These are phyloP conservation scores for Nitzschia palea DNA, from an alignment of 108 stramenopile species.

Conservation along the genomic window DNA sequence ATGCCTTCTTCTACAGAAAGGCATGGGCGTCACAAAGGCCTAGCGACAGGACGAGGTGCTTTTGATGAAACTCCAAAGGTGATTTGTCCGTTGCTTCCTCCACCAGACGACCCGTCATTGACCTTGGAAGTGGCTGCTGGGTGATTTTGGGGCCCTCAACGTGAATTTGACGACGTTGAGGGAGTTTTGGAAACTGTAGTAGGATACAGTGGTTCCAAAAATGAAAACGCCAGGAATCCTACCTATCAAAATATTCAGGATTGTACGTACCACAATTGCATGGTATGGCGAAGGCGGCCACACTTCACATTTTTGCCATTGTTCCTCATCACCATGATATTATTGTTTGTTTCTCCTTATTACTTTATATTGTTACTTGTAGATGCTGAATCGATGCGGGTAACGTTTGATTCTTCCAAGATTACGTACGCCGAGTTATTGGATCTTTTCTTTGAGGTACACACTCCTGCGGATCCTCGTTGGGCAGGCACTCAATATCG, in stretches of 20 bases:
- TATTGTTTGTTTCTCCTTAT: not conserved
- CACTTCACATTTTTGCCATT: no score
- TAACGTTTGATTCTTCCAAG: slow-evolving; percentile 27
- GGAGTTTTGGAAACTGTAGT: slow-evolving; percentile 39
- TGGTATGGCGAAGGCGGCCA: not conserved
- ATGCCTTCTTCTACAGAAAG: no score
- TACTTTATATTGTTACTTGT: not conserved
- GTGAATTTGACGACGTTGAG: slow-evolving; percentile 41
- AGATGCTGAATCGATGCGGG: slow-evolving; percentile 43
- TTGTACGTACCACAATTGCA: slow-evolving; percentile 12
- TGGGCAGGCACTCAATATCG: slow-evolving; percentile 42
- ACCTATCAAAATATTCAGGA: slow-evolving; percentile 46
- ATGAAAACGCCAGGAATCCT: slow-evolving; percentile 22
- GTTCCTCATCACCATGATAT: no score
- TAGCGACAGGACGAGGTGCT: no score
- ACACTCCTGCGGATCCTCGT: slow-evolving; percentile 40
- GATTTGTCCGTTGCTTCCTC: slow-evolving; percentile 36
- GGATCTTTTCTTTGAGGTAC: slow-evolving; percentile 27
- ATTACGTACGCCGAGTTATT: slow-evolving; percentile 30
- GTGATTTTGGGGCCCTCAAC: slow-evolving; percentile 61
- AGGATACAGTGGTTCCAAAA: slow-evolving; percentile 37
- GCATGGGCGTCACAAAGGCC: no score
- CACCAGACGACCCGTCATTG: slow-evolving; percentile 9
- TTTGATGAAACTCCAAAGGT: no score
- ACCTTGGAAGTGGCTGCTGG: slow-evolving; percentile 45